Conservation (phyloP, 805 yeast genomes). For the Millerago galiae region DNA sequence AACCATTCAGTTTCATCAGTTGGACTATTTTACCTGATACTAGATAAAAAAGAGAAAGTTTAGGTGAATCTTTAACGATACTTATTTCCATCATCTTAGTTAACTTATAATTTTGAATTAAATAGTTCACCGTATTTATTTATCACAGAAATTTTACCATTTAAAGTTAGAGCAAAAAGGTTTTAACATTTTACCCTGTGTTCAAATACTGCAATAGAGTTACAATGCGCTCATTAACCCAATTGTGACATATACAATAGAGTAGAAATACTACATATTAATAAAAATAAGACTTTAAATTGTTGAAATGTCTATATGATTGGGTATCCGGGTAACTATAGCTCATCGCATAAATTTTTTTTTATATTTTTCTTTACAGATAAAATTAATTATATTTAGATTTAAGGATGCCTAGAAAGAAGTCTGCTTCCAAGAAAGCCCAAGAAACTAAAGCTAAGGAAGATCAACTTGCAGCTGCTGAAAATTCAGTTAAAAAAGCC, state of each 20-base stretch:
- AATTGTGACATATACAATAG: conserved; percentile 29
- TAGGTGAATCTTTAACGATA: conserved; percentile 39
- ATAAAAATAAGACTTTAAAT: too few species aligned
- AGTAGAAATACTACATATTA: conserved; percentile 30
- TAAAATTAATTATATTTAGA: background rate
- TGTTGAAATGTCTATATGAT: too few species aligned
- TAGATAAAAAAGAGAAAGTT: conserved; percentile 30
- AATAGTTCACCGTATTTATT: conserved; percentile 41
- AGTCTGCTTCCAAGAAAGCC: conserved; percentile 74
- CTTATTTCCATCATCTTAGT: conserved; percentile 41
- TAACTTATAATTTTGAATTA: conserved; percentile 33
- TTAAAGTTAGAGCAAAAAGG: conserved; percentile 24
- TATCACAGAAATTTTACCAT: conserved; percentile 33
- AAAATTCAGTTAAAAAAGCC: conserved; percentile 19
- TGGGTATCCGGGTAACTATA: conserved; percentile 1
- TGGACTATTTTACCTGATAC: conserved; percentile 41
- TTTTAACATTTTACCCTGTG: conserved; percentile 12
- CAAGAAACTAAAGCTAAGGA: conserved; percentile 34
- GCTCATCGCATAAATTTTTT: conserved; percentile 2
- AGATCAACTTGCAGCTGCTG: conserved; percentile 19
- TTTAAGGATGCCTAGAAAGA: conserved; percentile 70
- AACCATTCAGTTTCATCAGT: conserved; percentile 31
- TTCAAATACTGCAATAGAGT: conserved; percentile 16
- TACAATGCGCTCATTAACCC: conserved; percentile 30
- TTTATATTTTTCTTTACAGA: background rate